Percentiles rank a stretch among this genome's conserved stretches.
phyloP scores from a whole-genome alignment of 768 basidiomycete species.

The Krasilnikovozyma curviuscula region DNA sequence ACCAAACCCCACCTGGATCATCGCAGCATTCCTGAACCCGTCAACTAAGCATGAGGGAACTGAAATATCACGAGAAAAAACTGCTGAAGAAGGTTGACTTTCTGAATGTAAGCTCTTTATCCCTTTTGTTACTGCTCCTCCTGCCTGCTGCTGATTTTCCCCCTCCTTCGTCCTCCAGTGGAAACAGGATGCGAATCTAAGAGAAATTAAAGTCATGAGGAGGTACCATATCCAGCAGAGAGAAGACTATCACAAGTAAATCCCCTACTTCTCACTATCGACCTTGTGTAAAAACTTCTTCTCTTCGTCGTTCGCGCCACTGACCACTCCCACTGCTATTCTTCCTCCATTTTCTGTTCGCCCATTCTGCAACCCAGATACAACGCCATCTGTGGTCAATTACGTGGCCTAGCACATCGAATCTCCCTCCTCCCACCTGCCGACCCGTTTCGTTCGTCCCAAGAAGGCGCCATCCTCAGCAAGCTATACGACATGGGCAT shows the following conservation, averaged over 20 bases:
- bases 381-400: constrained; percentile 80
- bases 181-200: constrained; percentile 80
- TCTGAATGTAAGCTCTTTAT: constrained; percentile 44
- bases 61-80: constrained; percentile 91
- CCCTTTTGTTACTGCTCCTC: background rate
- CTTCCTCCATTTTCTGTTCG: too few species aligned
- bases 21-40: background rate
- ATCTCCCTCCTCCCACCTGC: constrained; percentile 68
- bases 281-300: too few species aligned
- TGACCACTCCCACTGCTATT: background rate
- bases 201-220: constrained; percentile 86
- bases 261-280: constrained; percentile 2
- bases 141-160: background rate
- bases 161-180: constrained; percentile 38
- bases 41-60: constrained; percentile 46
- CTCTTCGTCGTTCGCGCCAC: background rate
- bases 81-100: constrained; percentile 94
- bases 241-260: constrained; percentile 80
- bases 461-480: constrained; percentile 70
- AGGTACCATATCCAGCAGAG: constrained; percentile 87
- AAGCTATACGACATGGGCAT: constrained; percentile 97
- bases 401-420: constrained; percentile 69
- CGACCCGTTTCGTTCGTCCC: constrained; percentile 66
- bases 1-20: too few species aligned
- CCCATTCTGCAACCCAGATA: constrained; percentile 54